Conservation (phyloP, 768 basidiomycete species). For the Xerocomus brunneocitrinus region DNA sequence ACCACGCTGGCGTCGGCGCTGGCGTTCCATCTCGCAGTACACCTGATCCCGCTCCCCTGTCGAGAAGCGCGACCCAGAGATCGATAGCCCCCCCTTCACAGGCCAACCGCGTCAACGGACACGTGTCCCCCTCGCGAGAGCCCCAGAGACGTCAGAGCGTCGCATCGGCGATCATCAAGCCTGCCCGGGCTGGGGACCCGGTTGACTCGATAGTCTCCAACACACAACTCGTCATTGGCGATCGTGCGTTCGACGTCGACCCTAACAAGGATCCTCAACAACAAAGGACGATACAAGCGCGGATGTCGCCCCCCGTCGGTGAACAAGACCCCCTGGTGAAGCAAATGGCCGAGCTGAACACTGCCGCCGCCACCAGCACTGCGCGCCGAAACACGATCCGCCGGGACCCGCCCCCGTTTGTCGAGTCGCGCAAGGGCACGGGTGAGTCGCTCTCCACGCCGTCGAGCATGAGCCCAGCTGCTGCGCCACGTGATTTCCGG, state of each 20-base stretch:
- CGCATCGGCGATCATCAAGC: slow-evolving; percentile 20
- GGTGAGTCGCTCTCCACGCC: slow-evolving; percentile 25
- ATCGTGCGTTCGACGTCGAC: slow-evolving; percentile 64
- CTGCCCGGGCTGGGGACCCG: slow-evolving; percentile 44
- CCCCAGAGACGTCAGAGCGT: slow-evolving; percentile 26
- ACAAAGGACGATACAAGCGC: slow-evolving; percentile 17
- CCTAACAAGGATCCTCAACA: slow-evolving; percentile 60
- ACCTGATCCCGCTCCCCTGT: slow-evolving; percentile 27
- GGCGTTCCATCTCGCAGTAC: slow-evolving; percentile 38
- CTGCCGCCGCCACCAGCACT: slow-evolving; percentile 19
- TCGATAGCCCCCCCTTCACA: slow-evolving; percentile 30
- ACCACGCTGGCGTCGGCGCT: slow-evolving; percentile 65
- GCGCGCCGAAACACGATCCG: slow-evolving; percentile 23
- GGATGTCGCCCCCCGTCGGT: slow-evolving; percentile 33
- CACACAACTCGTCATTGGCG: slow-evolving; percentile 58
- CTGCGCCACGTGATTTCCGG: slow-evolving; percentile 54
- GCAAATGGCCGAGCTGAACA: slow-evolving; percentile 55
- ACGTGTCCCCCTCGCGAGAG: slow-evolving; percentile 22
- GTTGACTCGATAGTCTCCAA: slow-evolving; percentile 62
- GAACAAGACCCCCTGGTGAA: slow-evolving; percentile 60
- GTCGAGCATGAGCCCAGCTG: slow-evolving; percentile 14
- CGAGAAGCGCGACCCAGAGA: slow-evolving; percentile 30
- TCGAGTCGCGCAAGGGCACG: slow-evolving; percentile 25
- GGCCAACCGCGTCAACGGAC: slow-evolving; percentile 30
- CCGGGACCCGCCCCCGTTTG: slow-evolving; percentile 20